A percentile compares a stretch with the other conserved stretches of the same genome.
phyloP scores from a whole-genome alignment of 306 rosid genomes.

The Ammopiptanthus mongolicus region DNA sequence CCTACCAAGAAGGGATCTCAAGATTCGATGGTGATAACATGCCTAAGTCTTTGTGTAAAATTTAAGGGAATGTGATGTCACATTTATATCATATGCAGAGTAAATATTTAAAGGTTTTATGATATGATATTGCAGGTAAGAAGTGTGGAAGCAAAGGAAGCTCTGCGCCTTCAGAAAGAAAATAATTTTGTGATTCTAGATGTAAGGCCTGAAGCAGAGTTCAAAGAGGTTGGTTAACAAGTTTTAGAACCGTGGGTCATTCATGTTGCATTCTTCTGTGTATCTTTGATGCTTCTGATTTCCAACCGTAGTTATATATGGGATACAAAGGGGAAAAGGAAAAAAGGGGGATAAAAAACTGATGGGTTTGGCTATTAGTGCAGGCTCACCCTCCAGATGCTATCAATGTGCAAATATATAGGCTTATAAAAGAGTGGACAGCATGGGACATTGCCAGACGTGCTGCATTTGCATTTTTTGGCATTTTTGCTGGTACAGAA shows the following conservation, averaged over 20 bases:
- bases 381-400: constrained; percentile 92
- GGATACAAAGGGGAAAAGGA: not conserved
- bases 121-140: constrained; percentile 56
- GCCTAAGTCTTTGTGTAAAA: not conserved
- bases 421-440: constrained; percentile 99
- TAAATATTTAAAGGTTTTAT: not conserved
- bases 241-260: not conserved
- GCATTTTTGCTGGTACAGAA: constrained; percentile 93
- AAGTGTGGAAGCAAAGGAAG: constrained; percentile 92
- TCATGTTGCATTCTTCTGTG: not conserved
- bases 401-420: constrained; percentile 84
- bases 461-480: constrained; percentile 96
- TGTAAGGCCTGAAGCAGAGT: constrained; percentile 94
- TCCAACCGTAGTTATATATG: not conserved
- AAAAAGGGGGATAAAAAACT: not conserved
- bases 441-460: constrained; percentile 99
- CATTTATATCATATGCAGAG: not conserved
- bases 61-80: not conserved
- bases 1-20: too few species aligned
- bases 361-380: constrained; percentile 8
- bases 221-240: constrained; percentile 65
- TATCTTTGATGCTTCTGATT: not conserved
- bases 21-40: not conserved
- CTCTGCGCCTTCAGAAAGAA: constrained; percentile 90
- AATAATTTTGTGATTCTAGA: constrained; percentile 92